Evolutionary conservation across 1,284 basidiomycete genomes (phyloP).

Genomic region (Phellinidium pouzarii): DNA sequence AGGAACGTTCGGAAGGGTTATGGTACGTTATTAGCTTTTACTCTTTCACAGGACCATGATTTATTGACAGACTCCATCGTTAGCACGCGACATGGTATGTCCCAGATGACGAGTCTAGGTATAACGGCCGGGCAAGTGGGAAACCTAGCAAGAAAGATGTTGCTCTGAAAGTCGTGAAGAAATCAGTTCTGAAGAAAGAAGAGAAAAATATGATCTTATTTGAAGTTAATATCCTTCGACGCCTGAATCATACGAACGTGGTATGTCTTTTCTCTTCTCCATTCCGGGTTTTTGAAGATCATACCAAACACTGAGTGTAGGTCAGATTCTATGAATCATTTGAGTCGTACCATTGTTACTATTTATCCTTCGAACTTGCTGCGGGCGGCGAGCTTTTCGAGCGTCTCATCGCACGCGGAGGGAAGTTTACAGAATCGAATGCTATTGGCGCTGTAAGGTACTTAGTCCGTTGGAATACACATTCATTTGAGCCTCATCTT

Average conservation of each 20-base stretch:
- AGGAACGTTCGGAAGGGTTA: constrained; percentile 84
- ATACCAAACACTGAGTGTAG: neutral
- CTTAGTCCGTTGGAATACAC: neutral
- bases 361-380: constrained; percentile 87
- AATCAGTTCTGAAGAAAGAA: constrained; percentile 35
- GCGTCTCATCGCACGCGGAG: constrained; percentile 56
- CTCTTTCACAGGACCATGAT: neutral
- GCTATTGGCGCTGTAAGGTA: constrained; percentile 15
- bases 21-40: constrained; percentile 44
- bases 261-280: neutral
- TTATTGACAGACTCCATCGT: neutral
- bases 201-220: constrained; percentile 20
- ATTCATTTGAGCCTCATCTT: neutral
- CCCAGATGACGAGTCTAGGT: neutral
- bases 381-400: constrained; percentile 88
- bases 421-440: constrained; percentile 12
- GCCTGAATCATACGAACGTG: constrained; percentile 13
- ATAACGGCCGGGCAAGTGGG: neutral
- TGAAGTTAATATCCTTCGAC: constrained; percentile 9
- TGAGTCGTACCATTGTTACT: constrained; percentile 87
- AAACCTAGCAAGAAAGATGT: constrained; percentile 9
- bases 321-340: constrained; percentile 89
- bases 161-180: constrained; percentile 26
- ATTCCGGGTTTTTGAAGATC: neutral
- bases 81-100: constrained; percentile 16